A percentile compares a stretch with the other conserved stretches of the same genome.
Evolutionary conservation across 352 stramenopile genomes (phyloP).

Genomic region (Pythium phragmiticola): DNA sequence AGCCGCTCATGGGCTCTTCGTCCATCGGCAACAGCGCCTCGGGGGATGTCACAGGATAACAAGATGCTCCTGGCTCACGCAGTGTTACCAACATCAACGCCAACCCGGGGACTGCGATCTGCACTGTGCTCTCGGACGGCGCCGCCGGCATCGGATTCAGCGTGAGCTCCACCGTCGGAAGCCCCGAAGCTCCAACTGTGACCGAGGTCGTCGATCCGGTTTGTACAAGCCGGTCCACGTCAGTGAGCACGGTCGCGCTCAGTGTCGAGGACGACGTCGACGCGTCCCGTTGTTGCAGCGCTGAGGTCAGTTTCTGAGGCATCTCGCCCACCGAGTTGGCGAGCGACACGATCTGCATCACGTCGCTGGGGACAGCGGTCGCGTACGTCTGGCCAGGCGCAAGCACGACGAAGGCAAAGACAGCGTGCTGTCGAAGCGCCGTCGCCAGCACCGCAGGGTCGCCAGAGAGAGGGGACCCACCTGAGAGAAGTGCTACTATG

Average conservation of each 20-base stretch:
- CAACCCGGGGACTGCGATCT: conserved; percentile 17
- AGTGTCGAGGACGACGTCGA: not conserved
- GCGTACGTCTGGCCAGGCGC: not conserved
- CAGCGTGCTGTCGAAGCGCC: conserved; percentile 3
- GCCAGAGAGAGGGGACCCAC: not conserved
- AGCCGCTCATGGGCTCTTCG: conserved; percentile 40
- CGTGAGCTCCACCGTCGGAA: conserved; percentile 10
- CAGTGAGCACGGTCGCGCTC: not conserved
- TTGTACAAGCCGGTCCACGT: conserved; percentile 4
- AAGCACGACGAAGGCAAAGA: conserved; percentile 14
- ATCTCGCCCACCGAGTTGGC: conserved; percentile 3
- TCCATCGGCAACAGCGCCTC: conserved; percentile 22
- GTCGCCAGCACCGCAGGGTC: conserved; percentile 6
- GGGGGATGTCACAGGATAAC: conserved; percentile 17
- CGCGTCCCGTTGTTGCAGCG: conserved; percentile 9
- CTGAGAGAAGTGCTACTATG: not conserved
- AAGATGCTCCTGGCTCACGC: conserved; percentile 36
- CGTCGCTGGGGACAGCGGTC: conserved; percentile 7
- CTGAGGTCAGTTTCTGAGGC: not conserved
- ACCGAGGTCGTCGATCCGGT: not conserved
- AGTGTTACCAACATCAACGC: conserved; percentile 30
- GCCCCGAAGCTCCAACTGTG: not conserved
- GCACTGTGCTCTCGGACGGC: not conserved
- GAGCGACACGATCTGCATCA: conserved; percentile 12
- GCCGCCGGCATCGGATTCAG: not conserved